A percentile compares a stretch with the other conserved stretches of the same genome.
Evolutionary conservation across 129 eudicot genomes (phyloP).

Genomic region (Flaveria brownii): DNA sequence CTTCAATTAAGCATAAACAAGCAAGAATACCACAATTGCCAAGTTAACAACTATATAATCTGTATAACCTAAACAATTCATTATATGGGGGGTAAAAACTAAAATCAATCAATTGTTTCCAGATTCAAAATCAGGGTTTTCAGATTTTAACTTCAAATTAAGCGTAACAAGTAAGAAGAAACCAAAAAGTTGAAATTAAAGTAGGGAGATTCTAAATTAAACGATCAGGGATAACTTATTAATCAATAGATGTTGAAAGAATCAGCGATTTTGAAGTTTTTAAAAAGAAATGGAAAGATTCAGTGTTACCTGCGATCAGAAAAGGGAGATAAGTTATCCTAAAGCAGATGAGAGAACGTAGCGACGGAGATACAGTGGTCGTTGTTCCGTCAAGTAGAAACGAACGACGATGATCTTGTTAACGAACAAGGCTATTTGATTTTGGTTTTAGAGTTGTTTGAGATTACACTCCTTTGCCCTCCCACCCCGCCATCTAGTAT

Average conservation of each 20-base stretch:
- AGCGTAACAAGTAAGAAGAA: not conserved
- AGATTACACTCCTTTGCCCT: too few relatives aligned
- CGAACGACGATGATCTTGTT: not conserved
- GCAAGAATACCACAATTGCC: not conserved
- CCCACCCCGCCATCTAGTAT: too few relatives aligned
- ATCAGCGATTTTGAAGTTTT: not conserved
- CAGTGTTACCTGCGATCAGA: not conserved
- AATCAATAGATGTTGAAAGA: not conserved
- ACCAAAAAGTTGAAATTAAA: not conserved
- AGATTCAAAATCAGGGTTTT: constrained; percentile 27
- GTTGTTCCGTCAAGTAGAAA: not conserved
- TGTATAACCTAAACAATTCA: too few relatives aligned
- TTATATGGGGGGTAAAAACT: too few relatives aligned
- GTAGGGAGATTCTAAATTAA: not conserved
- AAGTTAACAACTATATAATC: too few relatives aligned
- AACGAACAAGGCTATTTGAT: too few relatives aligned
- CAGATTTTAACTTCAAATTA: constrained; percentile 16
- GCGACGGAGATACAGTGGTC: not conserved
- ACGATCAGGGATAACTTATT: not conserved
- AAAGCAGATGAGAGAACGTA: not conserved
- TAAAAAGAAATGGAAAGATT: not conserved
- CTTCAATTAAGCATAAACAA: constrained; percentile 21
- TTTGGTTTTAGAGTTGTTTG: too few relatives aligned
- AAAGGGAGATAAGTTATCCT: not conserved
- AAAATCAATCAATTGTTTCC: too few relatives aligned